Conservation (phyloP, 352 stramenopile species). For the Pythium guiyangense region DNA sequence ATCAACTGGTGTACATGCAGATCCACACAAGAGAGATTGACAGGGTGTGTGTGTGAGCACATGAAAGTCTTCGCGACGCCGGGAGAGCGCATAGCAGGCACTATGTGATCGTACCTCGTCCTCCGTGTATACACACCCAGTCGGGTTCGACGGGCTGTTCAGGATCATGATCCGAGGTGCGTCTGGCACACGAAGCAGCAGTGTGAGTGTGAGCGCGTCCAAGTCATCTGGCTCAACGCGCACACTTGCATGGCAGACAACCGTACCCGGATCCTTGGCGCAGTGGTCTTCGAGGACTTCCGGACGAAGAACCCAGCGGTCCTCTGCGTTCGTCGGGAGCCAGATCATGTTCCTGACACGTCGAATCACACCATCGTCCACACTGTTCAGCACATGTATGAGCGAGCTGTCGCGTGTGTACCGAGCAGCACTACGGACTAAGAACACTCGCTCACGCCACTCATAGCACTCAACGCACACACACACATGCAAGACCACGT, state of each 20-base stretch:
- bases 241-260: not conserved
- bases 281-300: conserved; percentile 82
- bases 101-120: conserved; percentile 40
- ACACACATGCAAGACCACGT: not conserved
- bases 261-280: conserved; percentile 66
- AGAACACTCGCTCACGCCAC: no score
- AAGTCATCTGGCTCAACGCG: not conserved
- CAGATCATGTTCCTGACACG: conserved; percentile 83
- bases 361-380: not conserved
- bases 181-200: conserved; percentile 24
- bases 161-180: conserved; percentile 82
- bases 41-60: not conserved
- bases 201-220: not conserved
- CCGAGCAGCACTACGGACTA: no score
- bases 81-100: not conserved
- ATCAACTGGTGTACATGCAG: conserved; percentile 15
- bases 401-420: not conserved
- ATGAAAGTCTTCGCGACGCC: not conserved
- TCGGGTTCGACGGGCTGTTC: conserved; percentile 85
- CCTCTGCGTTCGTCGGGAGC: conserved; percentile 71
- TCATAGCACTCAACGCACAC: not conserved
- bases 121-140: conserved; percentile 75
- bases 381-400: conserved; percentile 8
- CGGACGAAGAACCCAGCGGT: conserved; percentile 76
- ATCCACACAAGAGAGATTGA: not conserved